Evolutionary conservation across 176 grass and related monocot genomes (phyloP).

Genomic region (Chrysopogon serrulatus): DNA sequence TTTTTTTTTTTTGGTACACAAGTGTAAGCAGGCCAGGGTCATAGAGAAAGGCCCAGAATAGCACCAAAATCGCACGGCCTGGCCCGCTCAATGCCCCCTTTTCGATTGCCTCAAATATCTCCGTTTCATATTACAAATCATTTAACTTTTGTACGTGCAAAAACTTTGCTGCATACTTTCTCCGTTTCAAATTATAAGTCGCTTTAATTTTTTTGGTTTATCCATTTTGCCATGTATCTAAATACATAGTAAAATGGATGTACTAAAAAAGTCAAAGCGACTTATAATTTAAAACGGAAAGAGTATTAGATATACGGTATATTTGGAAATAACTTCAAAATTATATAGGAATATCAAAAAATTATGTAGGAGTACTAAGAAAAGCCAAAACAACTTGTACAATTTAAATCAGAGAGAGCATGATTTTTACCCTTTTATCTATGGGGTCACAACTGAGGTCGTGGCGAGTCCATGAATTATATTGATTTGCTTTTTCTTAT

Average conservation of each 20-base stretch:
- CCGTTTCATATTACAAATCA: neutral
- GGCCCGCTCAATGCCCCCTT: neutral
- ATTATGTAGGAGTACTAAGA: neutral
- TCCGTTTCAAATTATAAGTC: too few relatives aligned
- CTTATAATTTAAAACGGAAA: too few relatives aligned
- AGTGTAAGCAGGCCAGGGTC: neutral
- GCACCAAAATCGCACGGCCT: neutral
- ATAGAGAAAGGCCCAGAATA: neutral
- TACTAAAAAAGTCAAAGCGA: too few relatives aligned
- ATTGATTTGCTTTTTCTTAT: neutral
- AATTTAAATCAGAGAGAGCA: rapidly evolving
- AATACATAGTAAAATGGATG: too few relatives aligned
- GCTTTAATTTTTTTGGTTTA: too few relatives aligned
- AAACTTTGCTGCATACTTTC: too few relatives aligned
- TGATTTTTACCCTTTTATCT: neutral
- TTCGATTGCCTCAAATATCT: neutral
- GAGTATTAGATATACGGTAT: too few relatives aligned
- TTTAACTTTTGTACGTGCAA: too few relatives aligned
- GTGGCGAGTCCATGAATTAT: too few relatives aligned
- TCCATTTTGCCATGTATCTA: too few relatives aligned
- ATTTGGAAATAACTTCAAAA: too few relatives aligned
- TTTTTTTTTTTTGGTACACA: neutral
- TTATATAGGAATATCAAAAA: too few relatives aligned
- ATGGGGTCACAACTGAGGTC: neutral
- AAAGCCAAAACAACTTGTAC: neutral